phyloP scores from a whole-genome alignment of 305 asterid species.

The Plantago lanceolata region DNA sequence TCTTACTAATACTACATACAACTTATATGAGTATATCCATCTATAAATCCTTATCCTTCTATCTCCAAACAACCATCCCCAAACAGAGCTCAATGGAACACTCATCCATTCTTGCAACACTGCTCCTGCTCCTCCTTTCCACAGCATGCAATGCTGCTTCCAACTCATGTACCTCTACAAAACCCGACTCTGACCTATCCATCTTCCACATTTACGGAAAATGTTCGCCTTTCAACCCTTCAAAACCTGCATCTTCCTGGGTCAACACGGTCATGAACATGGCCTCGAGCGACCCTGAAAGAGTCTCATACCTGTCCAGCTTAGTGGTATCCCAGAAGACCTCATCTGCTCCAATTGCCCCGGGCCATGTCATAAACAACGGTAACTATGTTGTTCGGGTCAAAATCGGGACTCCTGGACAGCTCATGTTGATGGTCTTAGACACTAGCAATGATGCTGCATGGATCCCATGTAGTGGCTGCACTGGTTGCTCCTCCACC shows the following conservation, averaged over 20 bases:
- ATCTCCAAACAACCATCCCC: slow-evolving; percentile 22
- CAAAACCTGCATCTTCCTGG: slow-evolving; percentile 60
- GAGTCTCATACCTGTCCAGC: slow-evolving; percentile 63
- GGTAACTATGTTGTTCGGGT: slow-evolving; percentile 72
- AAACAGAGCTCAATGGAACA: slow-evolving; percentile 30
- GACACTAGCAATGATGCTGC: slow-evolving; percentile 75
- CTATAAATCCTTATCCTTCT: slow-evolving; percentile 31
- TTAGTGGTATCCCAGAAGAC: slow-evolving; percentile 42
- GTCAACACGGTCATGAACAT: slow-evolving; percentile 46
- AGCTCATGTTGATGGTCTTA: slow-evolving; percentile 75
- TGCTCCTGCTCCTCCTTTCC: slow-evolving; percentile 39
- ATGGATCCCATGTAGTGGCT: slow-evolving; percentile 83
- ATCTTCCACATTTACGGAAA: slow-evolving; percentile 63
- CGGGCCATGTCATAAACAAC: slow-evolving; percentile 59
- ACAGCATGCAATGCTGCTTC: slow-evolving; percentile 32
- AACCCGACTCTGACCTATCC: slow-evolving; percentile 53
- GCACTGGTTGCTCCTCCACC: slow-evolving; percentile 54
- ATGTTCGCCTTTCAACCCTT: slow-evolving; percentile 73
- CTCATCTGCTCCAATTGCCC: slow-evolving; percentile 53
- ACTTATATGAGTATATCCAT: slow-evolving; percentile 7
- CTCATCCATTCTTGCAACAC: slow-evolving; percentile 30
- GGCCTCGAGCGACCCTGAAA: slow-evolving; percentile 69
- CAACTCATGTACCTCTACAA: slow-evolving; percentile 51
- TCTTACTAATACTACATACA: not conserved
- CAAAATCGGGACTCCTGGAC: slow-evolving; percentile 74